phyloP scores from a whole-genome alignment of 2,329 filamentous ascomycete genomes.

The Diaporthe citrichinensis region DNA sequence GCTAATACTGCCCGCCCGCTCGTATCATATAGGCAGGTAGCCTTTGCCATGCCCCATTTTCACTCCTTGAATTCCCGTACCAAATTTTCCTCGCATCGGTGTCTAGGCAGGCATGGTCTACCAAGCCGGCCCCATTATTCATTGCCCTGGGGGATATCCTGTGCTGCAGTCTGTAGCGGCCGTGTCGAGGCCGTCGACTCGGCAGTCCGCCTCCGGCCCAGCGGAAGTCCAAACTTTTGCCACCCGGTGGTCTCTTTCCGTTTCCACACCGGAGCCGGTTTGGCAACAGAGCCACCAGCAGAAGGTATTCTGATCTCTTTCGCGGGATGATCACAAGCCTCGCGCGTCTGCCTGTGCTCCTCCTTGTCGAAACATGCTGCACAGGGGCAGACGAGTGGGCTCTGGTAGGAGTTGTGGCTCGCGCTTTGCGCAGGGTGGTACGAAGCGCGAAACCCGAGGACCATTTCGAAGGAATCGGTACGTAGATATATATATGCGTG shows the following conservation, averaged over 20 bases:
- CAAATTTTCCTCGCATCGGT: not conserved
- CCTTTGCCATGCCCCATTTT: not conserved
- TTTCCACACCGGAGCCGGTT: slow-evolving; percentile 14
- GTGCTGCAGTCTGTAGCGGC: slow-evolving; percentile 28
- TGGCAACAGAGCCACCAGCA: not conserved
- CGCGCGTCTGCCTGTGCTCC: slow-evolving; percentile 5
- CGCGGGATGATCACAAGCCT: slow-evolving; percentile 35
- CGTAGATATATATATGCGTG: not conserved
- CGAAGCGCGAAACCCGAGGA: slow-evolving; percentile 38
- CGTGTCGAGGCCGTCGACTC: slow-evolving; percentile 32
- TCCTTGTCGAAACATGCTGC: slow-evolving; percentile 35
- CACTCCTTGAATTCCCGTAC: not conserved
- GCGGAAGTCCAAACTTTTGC: slow-evolving; percentile 20
- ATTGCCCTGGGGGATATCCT: not conserved
- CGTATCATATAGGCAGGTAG: not conserved
- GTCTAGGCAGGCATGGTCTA: not conserved
- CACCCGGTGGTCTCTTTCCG: not conserved
- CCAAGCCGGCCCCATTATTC: not conserved
- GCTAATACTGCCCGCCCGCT: not conserved
- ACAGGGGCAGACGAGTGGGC: slow-evolving; percentile 38
- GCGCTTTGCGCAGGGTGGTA: slow-evolving; percentile 37
- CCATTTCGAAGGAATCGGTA: slow-evolving; percentile 29
- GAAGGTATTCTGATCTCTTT: not conserved
- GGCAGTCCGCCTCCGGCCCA: slow-evolving; percentile 21
- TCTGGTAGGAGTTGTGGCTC: slow-evolving; percentile 17